Evolutionary conservation across 495 filamentous ascomycete species (phyloP), one percentile per base, ranked within the genome.

Genomic region (Penicillium steckii): DNA sequence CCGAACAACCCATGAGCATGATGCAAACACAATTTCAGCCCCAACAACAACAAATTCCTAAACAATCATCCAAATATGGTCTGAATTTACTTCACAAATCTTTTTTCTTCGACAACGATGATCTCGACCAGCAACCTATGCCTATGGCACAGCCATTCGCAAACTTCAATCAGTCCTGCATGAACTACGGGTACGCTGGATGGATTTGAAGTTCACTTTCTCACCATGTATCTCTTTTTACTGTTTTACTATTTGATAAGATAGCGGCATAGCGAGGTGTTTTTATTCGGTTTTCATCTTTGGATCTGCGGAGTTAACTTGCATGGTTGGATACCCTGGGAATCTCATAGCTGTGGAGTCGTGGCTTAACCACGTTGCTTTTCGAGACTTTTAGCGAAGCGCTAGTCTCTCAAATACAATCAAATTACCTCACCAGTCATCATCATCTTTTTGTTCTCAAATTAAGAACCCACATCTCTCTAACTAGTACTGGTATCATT

Each of bases 71-170:
- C 13, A 68, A 67, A 30, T 62, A 67, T 23, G 53, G 67, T 25
- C 33, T 61, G 15, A 72, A 70, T 50, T 61, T 78, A 32, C 66
- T 72, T 30, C 68, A 77, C 35, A 71, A 71, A 48, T 74, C 75
- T 15, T 79, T 76, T 44, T 75, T 80, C 56, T 75, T 78, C 46
- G 74, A 74, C 12, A 57, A 72, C 27, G 69, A 76, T 18, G 68
- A 72, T 21, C 15, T 53, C 22, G 64, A 68, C 46, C 67, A 73
- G 57, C 67, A 67, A 40, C 12, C 59, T 26, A 63, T 66, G 43
- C 17, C 52, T 48, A 57, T 43, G 3, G 41, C 60, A 4, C 69
- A 70, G 45, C 69, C 60, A n/a, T 62, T 67, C 40, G 46, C 61
- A 30, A 60, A 53, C 44, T 51, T 71, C 30, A 62, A 56, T 43